Evolutionary conservation across 371 early-diverging fungal genomes (phyloP).

Genomic region (Circinella umbellata): DNA sequence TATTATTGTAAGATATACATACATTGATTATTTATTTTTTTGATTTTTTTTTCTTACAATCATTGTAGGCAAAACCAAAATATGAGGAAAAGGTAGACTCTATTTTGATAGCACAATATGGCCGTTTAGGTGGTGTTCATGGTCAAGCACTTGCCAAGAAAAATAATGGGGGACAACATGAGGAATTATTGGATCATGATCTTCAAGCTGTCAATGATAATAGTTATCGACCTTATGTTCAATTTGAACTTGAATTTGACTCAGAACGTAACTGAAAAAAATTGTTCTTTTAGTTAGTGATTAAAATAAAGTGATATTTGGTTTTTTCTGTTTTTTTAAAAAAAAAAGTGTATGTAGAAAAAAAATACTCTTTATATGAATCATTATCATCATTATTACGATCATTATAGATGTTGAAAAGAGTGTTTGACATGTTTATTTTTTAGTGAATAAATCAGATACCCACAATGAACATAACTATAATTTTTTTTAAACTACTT

Average conservation of each 20-base stretch:
- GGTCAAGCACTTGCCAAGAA: conserved; percentile 34
- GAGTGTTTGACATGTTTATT: no score
- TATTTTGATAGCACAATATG: conserved; percentile 69
- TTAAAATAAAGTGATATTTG: no score
- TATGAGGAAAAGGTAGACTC: conserved; percentile 79
- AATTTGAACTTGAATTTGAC: conserved; percentile 75
- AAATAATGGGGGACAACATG: conserved; percentile 44
- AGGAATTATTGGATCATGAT: conserved; percentile 80
- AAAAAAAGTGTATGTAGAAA: no score
- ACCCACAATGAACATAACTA: no score
- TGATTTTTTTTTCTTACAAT: not conserved
- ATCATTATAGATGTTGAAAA: no score
- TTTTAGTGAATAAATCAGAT: no score
- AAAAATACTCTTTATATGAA: no score
- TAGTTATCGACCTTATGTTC: conserved; percentile 91
- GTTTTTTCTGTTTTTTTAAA: no score
- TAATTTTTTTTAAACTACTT: no score
- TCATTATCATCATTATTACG: no score
- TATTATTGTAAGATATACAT: no score
- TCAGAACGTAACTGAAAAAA: conserved; percentile 33
- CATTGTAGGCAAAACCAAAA: conserved; percentile 72
- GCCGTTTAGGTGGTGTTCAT: conserved; percentile 65
- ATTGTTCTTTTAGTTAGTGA: no score
- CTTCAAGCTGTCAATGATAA: conserved; percentile 80
- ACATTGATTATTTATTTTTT: not conserved